Percentiles rank a stretch among this genome's conserved stretches.
These are phyloP conservation scores for Sugiyamaella smithiae DNA, from an alignment of 805 yeast genomes.

Conservation along the genomic window DNA sequence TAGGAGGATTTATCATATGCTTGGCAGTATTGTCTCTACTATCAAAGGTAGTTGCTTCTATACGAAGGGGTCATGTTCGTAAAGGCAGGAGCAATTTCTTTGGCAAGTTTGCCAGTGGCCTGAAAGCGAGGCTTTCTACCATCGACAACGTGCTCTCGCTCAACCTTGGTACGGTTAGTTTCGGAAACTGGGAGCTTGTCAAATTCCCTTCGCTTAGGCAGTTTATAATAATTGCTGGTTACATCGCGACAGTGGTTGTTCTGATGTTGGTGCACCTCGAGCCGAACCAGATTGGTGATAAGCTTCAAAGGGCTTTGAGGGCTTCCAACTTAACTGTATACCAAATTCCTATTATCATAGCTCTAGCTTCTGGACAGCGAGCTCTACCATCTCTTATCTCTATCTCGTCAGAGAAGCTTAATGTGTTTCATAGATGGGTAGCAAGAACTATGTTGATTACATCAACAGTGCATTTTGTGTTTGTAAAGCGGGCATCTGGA, in stretches of 20 bases:
- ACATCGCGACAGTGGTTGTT: slow-evolving; percentile 32
- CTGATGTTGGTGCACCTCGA: slow-evolving; percentile 36
- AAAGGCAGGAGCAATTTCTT: background rate
- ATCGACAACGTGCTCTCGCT: background rate
- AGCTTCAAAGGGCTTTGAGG: slow-evolving; percentile 30
- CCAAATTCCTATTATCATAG: slow-evolving; percentile 24
- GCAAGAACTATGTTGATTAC: slow-evolving; percentile 40
- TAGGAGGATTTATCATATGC: slow-evolving; percentile 1
- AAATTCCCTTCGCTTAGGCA: background rate
- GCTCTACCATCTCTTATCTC: slow-evolving; percentile 42
- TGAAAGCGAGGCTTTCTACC: background rate
- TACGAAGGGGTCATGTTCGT: background rate
- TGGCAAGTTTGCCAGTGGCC: background rate
- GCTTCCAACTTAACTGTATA: slow-evolving; percentile 6
- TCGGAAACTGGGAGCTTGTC: background rate
- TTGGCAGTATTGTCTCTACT: background rate
- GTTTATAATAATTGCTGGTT: slow-evolving; percentile 32
- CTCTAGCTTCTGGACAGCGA: slow-evolving; percentile 39
- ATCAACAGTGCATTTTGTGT: slow-evolving; percentile 37
- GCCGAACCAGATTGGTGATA: slow-evolving; percentile 41
- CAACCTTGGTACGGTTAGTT: background rate
- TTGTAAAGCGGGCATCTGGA: slow-evolving; percentile 41
- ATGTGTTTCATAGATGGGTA: slow-evolving; percentile 45
- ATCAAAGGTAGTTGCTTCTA: background rate
- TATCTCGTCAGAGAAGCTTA: slow-evolving; percentile 40